Percentiles rank a stretch among this genome's conserved stretches.
These are phyloP conservation scores for Quercus agrifolia DNA, from an alignment of 306 rosid genomes.

Conservation along the genomic window DNA sequence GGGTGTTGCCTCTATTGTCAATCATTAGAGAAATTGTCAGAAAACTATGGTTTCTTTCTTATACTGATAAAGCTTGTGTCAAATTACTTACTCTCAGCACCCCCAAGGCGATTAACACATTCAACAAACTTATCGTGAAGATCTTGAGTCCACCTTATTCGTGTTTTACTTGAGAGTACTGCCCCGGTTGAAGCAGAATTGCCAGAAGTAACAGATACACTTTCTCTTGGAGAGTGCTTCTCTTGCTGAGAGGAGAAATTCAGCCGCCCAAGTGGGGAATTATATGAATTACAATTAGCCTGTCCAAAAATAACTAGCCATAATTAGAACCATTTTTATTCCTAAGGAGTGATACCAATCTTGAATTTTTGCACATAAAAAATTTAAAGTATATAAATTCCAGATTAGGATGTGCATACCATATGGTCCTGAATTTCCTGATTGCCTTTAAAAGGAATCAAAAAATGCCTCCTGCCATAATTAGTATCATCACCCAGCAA, in stretches of 20 bases:
- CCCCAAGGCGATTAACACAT: constrained; percentile 82
- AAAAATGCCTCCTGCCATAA: constrained; percentile 28
- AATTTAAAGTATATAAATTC: not conserved
- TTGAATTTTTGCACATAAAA: not conserved
- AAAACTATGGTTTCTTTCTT: not conserved
- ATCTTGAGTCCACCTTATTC: constrained; percentile 91
- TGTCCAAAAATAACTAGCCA: constrained; percentile 17
- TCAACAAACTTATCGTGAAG: constrained; percentile 89
- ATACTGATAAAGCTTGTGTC: not conserved
- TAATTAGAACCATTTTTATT: not conserved
- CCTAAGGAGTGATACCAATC: not conserved
- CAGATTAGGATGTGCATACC: constrained; percentile 30
- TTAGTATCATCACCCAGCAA: constrained; percentile 28
- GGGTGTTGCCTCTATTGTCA: constrained; percentile 80
- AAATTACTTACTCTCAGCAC: constrained; percentile 65
- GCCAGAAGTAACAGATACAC: constrained; percentile 24
- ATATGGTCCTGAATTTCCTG: constrained; percentile 52
- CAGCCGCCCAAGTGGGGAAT: constrained; percentile 33
- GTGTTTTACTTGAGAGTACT: constrained; percentile 44
- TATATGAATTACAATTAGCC: constrained; percentile 36
- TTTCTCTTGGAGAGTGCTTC: constrained; percentile 45
- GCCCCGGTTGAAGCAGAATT: constrained; percentile 37
- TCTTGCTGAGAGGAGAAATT: constrained; percentile 46
- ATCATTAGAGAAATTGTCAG: constrained; percentile 16
- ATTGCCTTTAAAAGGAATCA: constrained; percentile 39